Conservation (phyloP, 768 basidiomycete genomes). For the Floccularia luteovirens region DNA sequence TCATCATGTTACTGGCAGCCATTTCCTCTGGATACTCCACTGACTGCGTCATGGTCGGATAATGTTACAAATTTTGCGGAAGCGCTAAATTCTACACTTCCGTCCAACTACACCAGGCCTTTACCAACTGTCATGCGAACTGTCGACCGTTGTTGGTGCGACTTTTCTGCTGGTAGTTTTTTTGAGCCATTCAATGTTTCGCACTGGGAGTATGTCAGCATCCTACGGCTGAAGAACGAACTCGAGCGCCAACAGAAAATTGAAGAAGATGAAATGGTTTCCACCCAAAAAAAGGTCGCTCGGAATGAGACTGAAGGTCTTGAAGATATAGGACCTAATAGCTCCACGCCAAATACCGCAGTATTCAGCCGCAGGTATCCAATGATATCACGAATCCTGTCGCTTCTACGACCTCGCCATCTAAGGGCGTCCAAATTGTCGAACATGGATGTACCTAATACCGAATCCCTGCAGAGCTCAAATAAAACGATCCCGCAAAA, state of each 20-base stretch:
- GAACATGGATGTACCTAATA: neutral
- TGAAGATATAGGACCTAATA: slow-evolving; percentile 1
- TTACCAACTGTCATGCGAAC: slow-evolving; percentile 55
- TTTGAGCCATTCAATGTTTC: slow-evolving; percentile 77
- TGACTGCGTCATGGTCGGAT: slow-evolving; percentile 58
- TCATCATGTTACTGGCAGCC: slow-evolving; percentile 91
- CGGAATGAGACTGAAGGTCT: slow-evolving; percentile 1
- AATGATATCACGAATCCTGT: neutral
- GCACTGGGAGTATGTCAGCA: slow-evolving; percentile 65
- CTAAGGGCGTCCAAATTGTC: too few species aligned
- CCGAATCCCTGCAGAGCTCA: neutral
- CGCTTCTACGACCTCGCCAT: too few species aligned
- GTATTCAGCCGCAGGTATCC: neutral
- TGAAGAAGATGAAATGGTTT: slow-evolving; percentile 6
- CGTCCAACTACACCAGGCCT: slow-evolving; percentile 29
- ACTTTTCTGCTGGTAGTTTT: slow-evolving; percentile 52
- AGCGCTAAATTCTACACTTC: slow-evolving; percentile 45
- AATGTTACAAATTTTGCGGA: slow-evolving; percentile 70
- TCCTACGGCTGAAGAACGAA: slow-evolving; percentile 37
- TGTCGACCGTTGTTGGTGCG: slow-evolving; percentile 83
- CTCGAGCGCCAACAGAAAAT: slow-evolving; percentile 25
- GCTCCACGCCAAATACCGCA: neutral
- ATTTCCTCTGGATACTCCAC: slow-evolving; percentile 53
- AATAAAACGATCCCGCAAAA: slow-evolving; percentile 8
- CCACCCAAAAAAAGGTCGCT: too few species aligned